These are phyloP conservation scores for Terana coerulea DNA, from an alignment of 768 basidiomycete species.

Conservation along the genomic window DNA sequence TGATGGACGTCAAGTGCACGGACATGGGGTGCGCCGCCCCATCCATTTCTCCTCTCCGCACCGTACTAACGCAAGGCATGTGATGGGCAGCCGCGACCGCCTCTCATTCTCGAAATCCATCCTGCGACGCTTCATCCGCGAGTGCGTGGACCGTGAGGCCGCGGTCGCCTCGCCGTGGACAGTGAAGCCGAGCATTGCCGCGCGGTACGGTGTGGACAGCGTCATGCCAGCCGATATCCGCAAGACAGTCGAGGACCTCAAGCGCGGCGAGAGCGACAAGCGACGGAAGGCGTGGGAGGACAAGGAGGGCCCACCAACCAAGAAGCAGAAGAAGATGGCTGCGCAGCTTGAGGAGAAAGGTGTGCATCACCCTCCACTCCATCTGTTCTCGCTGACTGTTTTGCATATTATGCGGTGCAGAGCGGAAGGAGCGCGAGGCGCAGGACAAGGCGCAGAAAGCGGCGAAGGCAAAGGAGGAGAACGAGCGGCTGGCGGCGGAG, in stretches of 20 bases:
- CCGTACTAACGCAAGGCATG: background rate
- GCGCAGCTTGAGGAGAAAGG: constrained; percentile 75
- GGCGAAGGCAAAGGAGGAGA: constrained; percentile 63
- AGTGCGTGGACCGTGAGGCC: constrained; percentile 90
- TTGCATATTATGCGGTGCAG: constrained; percentile 31
- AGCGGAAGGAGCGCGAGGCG: constrained; percentile 67
- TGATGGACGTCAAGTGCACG: constrained; percentile 78
- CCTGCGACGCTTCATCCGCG: constrained; percentile 91
- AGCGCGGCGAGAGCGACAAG: constrained; percentile 89
- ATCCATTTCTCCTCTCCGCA: background rate
- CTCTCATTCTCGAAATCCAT: constrained; percentile 96
- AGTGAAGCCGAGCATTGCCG: constrained; percentile 82
- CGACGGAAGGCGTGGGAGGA: constrained; percentile 89
- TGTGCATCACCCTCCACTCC: too few relatives aligned
- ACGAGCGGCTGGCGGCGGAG: constrained; percentile 66
- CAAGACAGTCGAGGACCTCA: constrained; percentile 72
- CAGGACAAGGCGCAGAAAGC: constrained; percentile 67
- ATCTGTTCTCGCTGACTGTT: too few relatives aligned
- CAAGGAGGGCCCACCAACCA: constrained; percentile 76
- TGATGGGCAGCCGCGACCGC: constrained; percentile 80
- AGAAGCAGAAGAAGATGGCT: constrained; percentile 78
- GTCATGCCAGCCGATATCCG: constrained; percentile 85
- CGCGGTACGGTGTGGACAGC: constrained; percentile 78
- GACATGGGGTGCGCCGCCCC: constrained; percentile 64
- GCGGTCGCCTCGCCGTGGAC: constrained; percentile 95